Evolutionary conservation across 352 stramenopile species (phyloP).

Genomic region (Pythium coloratum): DNA sequence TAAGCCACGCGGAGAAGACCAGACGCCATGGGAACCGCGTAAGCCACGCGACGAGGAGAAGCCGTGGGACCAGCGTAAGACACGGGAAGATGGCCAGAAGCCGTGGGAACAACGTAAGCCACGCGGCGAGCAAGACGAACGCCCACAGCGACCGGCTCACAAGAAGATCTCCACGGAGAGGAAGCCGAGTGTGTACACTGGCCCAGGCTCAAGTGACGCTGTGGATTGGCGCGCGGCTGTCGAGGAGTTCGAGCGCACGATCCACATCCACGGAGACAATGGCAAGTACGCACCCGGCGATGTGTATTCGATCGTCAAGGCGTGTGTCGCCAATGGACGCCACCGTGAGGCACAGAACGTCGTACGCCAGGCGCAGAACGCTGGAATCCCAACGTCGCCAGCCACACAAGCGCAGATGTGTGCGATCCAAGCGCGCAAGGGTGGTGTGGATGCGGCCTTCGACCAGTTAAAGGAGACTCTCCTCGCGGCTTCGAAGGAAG

Average conservation of each 20-base stretch:
- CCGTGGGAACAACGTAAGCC: neutral
- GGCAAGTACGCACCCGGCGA: constrained; percentile 20
- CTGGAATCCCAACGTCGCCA: constrained; percentile 37
- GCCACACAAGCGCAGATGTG: constrained; percentile 49
- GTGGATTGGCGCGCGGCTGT: constrained; percentile 49
- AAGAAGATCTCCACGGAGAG: too few species aligned
- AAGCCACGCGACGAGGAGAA: too few species aligned
- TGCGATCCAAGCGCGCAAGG: constrained; percentile 47
- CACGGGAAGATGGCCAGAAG: neutral
- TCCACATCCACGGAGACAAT: constrained; percentile 15
- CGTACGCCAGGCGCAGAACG: constrained; percentile 36
- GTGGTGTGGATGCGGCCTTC: constrained; percentile 47
- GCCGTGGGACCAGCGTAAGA: too few species aligned
- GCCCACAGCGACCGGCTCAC: too few species aligned
- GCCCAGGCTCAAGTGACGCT: neutral
- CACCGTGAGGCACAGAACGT: constrained; percentile 56
- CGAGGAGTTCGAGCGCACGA: constrained; percentile 41
- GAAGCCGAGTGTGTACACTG: too few species aligned
- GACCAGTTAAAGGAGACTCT: constrained; percentile 8
- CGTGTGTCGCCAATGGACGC: constrained; percentile 46
- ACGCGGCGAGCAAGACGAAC: neutral
- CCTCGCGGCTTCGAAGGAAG: neutral
- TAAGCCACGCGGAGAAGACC: too few species aligned
- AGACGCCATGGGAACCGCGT: too few species aligned
- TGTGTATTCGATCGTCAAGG: constrained; percentile 34